phyloP scores from a whole-genome alignment of 495 filamentous ascomycete species.

The Niebla homalea region DNA sequence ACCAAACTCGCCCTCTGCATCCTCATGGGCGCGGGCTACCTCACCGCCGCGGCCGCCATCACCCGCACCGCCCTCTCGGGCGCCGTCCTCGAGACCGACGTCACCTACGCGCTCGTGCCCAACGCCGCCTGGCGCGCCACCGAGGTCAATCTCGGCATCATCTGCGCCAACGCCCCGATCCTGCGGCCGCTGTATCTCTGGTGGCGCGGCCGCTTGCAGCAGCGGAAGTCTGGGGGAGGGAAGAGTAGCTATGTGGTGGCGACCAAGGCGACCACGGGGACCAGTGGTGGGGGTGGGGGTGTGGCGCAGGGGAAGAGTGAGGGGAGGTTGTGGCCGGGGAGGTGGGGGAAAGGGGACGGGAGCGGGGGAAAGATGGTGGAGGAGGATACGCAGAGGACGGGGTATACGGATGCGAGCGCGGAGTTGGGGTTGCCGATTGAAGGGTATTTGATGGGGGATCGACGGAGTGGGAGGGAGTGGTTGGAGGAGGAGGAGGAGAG shows the following conservation, averaged over 20 bases:
- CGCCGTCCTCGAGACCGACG: slow-evolving; percentile 3
- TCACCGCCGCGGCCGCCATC: slow-evolving; percentile 5
- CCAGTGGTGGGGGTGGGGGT: neutral
- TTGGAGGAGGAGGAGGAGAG: too few relatives aligned
- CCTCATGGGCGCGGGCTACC: slow-evolving; percentile 22
- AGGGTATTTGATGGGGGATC: too few relatives aligned
- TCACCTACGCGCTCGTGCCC: slow-evolving; percentile 4
- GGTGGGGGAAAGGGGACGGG: too few relatives aligned
- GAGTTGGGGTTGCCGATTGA: too few relatives aligned
- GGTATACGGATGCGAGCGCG: too few relatives aligned
- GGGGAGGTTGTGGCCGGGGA: too few relatives aligned
- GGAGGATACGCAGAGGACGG: too few relatives aligned
- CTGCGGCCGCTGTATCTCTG: slow-evolving; percentile 9
- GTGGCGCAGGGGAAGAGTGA: too few relatives aligned
- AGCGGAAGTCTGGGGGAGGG: neutral
- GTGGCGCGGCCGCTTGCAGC: neutral
- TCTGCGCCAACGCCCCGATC: slow-evolving; percentile 12
- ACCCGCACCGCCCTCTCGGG: slow-evolving; percentile 8
- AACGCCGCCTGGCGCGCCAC: slow-evolving; percentile 7
- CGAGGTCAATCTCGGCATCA: slow-evolving; percentile 12
- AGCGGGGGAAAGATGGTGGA: too few relatives aligned
- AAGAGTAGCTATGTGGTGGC: neutral
- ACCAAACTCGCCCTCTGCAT: slow-evolving; percentile 24
- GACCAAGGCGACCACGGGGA: neutral
- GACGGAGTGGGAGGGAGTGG: too few relatives aligned